phyloP scores from a whole-genome alignment of 345 rosid species.

The Syzygium jambos region DNA sequence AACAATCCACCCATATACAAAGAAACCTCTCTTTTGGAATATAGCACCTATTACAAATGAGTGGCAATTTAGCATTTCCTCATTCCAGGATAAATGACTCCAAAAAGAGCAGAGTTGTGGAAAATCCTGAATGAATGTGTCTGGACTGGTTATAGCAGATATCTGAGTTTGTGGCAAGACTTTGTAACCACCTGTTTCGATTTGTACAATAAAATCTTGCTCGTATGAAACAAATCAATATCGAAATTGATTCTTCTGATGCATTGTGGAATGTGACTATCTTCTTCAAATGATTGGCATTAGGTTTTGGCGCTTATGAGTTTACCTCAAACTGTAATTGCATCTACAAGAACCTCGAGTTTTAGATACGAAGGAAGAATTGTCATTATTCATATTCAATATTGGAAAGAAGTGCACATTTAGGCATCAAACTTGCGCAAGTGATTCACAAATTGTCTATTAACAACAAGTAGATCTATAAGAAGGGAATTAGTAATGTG shows the following conservation, averaged over 20 bases:
- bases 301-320: background rate
- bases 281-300: background rate
- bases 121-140: background rate
- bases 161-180: background rate
- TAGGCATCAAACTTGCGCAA: background rate
- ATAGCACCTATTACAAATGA: constrained; percentile 21
- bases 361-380: background rate
- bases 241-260: background rate
- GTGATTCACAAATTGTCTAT: too few species aligned
- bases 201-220: background rate
- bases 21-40: constrained; percentile 22
- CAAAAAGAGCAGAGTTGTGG: background rate
- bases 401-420: background rate
- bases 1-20: constrained; percentile 25
- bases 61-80: constrained; percentile 24
- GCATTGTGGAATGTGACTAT: background rate
- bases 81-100: constrained; percentile 8
- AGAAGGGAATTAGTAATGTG: too few species aligned
- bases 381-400: background rate
- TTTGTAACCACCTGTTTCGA: background rate
- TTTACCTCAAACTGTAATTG: background rate
- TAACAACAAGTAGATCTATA: background rate
- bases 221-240: background rate
- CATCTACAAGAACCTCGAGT: background rate
- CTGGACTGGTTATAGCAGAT: background rate